phyloP scores from a whole-genome alignment of 306 rosid species.

The Begonia masoniana region DNA sequence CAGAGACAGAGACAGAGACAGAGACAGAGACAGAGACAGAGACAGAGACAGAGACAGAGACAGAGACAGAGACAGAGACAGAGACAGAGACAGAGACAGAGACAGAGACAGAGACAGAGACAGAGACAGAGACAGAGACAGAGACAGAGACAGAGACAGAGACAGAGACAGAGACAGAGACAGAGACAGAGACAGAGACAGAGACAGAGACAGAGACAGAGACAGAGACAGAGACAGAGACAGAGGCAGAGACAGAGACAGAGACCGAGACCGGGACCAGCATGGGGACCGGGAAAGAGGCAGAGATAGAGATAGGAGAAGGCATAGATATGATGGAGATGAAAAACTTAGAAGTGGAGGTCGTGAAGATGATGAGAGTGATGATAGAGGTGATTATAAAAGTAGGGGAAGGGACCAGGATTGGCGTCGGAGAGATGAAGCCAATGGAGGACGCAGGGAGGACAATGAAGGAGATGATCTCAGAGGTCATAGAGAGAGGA shows the following conservation, averaged over 20 bases:
- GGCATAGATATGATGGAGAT: conserved; percentile 14
- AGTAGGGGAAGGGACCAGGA: conserved; percentile 27
- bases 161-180: conserved; percentile 22
- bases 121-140: conserved; percentile 21
- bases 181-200: conserved; percentile 19
- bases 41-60: conserved; percentile 23
- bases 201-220: conserved; percentile 22
- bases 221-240: conserved; percentile 21
- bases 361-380: conserved; percentile 13
- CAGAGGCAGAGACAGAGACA: conserved; percentile 21
- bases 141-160: conserved; percentile 20
- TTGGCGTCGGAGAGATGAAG: conserved; percentile 21
- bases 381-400: conserved; percentile 10
- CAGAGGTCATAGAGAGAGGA: conserved; percentile 24
- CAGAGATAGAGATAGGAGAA: conserved; percentile 10
- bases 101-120: conserved; percentile 4
- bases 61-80: conserved; percentile 18
- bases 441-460: conserved; percentile 23
- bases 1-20: conserved; percentile 2
- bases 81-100: conserved; percentile 23
- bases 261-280: conserved; percentile 1
- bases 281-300: not conserved
- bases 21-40: conserved; percentile 19
- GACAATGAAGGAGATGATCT: conserved; percentile 14
- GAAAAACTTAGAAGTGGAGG: conserved; percentile 19